phyloP scores from a whole-genome alignment of 2,329 filamentous ascomycete species.

The Arthrobotrys sinensis region DNA sequence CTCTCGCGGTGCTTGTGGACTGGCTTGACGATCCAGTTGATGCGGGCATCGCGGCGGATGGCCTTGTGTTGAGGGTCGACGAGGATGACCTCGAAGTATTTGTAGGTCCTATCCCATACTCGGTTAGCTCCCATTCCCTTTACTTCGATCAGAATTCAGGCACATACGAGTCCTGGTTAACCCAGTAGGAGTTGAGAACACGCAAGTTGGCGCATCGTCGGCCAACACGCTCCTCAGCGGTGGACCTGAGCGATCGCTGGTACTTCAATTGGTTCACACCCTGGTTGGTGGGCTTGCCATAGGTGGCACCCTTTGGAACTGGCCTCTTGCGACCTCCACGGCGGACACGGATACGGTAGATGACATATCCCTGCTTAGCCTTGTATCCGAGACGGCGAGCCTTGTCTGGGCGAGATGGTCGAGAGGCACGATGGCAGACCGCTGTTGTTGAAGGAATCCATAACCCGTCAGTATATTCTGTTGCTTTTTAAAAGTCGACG shows the following conservation, averaged over 20 bases:
- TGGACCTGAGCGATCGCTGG: slow-evolving; percentile 98
- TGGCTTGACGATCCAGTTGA: slow-evolving; percentile 99
- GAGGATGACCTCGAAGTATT: slow-evolving; percentile 99
- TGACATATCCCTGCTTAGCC: slow-evolving; percentile 99
- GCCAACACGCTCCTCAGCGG: slow-evolving; percentile 99
- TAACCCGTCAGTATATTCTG: slow-evolving; percentile 38
- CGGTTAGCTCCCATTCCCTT: slow-evolving; percentile 9
- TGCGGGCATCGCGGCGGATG: slow-evolving; percentile 97
- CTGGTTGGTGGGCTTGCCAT: slow-evolving; percentile 99
- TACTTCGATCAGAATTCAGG: background rate
- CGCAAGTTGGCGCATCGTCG: slow-evolving; percentile 98
- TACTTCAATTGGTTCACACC: slow-evolving; percentile 99
- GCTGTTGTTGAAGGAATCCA: slow-evolving; percentile 85
- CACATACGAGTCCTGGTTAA: slow-evolving; percentile 92
- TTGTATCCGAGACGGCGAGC: slow-evolving; percentile 99
- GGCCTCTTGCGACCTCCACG: slow-evolving; percentile 99
- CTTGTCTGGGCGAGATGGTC: slow-evolving; percentile 99
- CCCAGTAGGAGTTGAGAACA: slow-evolving; percentile 99
- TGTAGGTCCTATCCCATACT: slow-evolving; percentile 79
- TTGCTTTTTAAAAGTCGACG: slow-evolving; percentile 35
- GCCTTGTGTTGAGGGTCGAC: slow-evolving; percentile 99
- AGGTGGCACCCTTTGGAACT: slow-evolving; percentile 97
- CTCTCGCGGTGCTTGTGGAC: slow-evolving; percentile 99
- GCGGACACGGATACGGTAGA: slow-evolving; percentile 99
- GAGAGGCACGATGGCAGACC: slow-evolving; percentile 98